These are phyloP conservation scores for Debaryomyces robertsiae DNA, from an alignment of 1,139 yeast genomes.

Conservation along the genomic window DNA sequence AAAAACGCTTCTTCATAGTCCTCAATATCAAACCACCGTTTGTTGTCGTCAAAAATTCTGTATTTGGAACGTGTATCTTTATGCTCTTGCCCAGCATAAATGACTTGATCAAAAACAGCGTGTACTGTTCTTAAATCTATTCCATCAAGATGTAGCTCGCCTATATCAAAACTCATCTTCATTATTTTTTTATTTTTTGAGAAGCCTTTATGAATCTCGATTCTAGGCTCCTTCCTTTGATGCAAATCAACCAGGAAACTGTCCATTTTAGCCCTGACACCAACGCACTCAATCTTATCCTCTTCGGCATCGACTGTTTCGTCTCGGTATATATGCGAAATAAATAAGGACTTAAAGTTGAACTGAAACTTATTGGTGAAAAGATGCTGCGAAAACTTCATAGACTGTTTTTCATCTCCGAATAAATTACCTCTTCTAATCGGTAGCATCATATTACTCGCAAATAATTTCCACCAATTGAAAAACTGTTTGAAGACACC, in stretches of 20 bases:
- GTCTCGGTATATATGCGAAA: slow-evolving; percentile 43
- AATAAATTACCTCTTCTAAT: slow-evolving; percentile 42
- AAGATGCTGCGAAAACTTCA: slow-evolving; percentile 47
- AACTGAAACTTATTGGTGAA: slow-evolving; percentile 45
- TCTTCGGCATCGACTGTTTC: slow-evolving; percentile 23
- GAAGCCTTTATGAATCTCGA: slow-evolving; percentile 34
- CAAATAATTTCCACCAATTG: slow-evolving; percentile 49
- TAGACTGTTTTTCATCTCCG: slow-evolving; percentile 37
- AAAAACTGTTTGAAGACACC: slow-evolving; percentile 43
- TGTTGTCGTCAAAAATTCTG: slow-evolving; percentile 36
- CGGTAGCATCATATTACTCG: slow-evolving; percentile 47
- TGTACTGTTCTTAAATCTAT: slow-evolving; percentile 44
- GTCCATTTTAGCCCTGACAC: slow-evolving; percentile 44
- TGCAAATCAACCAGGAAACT: slow-evolving; percentile 46
- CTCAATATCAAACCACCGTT: slow-evolving; percentile 44
- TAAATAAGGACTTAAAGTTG: slow-evolving; percentile 40
- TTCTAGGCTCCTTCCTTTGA: slow-evolving; percentile 47
- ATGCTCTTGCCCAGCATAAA: slow-evolving; percentile 21
- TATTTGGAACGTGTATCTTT: slow-evolving; percentile 20
- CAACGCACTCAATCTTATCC: slow-evolving; percentile 40
- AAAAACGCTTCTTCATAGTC: slow-evolving; percentile 46
- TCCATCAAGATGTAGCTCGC: slow-evolving; percentile 42
- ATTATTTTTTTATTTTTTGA: slow-evolving; percentile 32
- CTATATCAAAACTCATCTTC: slow-evolving; percentile 50
- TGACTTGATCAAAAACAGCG: slow-evolving; percentile 34